These are phyloP conservation scores for Biscogniauxia mediterranea DNA, from an alignment of 2,329 filamentous ascomycete genomes.

Conservation along the genomic window DNA sequence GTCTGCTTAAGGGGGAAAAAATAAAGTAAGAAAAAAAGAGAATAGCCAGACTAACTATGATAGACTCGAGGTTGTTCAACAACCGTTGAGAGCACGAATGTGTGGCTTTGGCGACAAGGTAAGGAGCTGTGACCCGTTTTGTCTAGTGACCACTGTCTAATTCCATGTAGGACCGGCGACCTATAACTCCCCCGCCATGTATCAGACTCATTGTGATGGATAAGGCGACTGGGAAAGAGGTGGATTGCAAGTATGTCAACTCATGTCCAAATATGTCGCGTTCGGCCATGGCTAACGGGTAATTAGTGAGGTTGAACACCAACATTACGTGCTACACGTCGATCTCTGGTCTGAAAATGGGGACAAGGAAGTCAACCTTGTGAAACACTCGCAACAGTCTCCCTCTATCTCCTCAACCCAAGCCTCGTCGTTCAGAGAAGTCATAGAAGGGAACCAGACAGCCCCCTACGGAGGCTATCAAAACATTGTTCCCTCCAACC, in stretches of 20 bases:
- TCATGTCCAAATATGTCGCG: background rate
- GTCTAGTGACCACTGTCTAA: constrained; percentile 12
- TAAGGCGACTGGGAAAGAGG: constrained; percentile 69
- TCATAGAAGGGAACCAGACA: constrained; percentile 28
- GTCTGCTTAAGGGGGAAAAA: background rate
- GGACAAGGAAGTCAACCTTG: constrained; percentile 63
- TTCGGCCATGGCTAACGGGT: constrained; percentile 10
- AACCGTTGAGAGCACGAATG: constrained; percentile 92
- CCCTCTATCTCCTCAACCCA: constrained; percentile 82
- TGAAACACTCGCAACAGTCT: constrained; percentile 60
- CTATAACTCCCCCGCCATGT: constrained; percentile 93
- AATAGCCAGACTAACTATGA: constrained; percentile 17
- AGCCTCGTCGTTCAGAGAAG: constrained; percentile 64
- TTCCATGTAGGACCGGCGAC: constrained; percentile 72
- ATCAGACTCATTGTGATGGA: constrained; percentile 81
- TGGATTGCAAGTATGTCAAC: constrained; percentile 72
- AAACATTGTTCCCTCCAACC: constrained; percentile 30
- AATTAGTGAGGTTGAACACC: constrained; percentile 29
- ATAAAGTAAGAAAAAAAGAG: too few relatives aligned
- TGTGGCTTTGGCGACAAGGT: constrained; percentile 99
- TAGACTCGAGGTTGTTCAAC: constrained; percentile 79
- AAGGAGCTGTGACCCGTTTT: constrained; percentile 25
- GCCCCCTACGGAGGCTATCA: constrained; percentile 27
- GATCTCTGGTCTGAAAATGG: constrained; percentile 68
- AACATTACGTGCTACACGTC: constrained; percentile 48